Evolutionary conservation across 2,329 filamentous ascomycete genomes (phyloP).

Genomic region (Emericellopsis atlantica): DNA sequence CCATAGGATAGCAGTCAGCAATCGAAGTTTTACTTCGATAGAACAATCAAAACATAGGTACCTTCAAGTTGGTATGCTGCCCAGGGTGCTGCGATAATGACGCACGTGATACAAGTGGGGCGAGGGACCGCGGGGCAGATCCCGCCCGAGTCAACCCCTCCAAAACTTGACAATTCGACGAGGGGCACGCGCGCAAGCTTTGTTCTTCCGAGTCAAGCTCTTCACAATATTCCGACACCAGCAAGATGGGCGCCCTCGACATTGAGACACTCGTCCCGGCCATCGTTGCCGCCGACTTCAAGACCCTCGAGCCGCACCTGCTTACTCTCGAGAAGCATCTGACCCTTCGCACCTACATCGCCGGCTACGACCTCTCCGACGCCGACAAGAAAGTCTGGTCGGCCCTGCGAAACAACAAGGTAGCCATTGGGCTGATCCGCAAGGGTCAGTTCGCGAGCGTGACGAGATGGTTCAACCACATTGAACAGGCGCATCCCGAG

Average conservation of each 20-base stretch:
- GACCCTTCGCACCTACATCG: slow-evolving; percentile 73
- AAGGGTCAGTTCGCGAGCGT: slow-evolving; percentile 67
- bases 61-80: neutral
- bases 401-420: slow-evolving; percentile 70
- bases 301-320: slow-evolving; percentile 4
- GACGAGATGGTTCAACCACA: slow-evolving; percentile 74
- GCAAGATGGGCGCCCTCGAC: slow-evolving; percentile 3
- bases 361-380: slow-evolving; percentile 66
- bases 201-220: neutral
- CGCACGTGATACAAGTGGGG: neutral
- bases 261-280: slow-evolving; percentile 1
- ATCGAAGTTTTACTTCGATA: neutral
- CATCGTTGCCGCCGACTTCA: slow-evolving; percentile 3
- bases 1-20: too few relatives aligned
- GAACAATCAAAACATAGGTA: neutral
- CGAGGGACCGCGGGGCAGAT: neutral
- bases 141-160: neutral
- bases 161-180: neutral
- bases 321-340: slow-evolving; percentile 70
- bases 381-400: slow-evolving; percentile 76
- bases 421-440: slow-evolving; percentile 70
- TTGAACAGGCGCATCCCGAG: slow-evolving; percentile 73
- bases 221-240: neutral
- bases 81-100: neutral
- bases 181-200: neutral